Percentiles rank a stretch among this genome's conserved stretches.
Evolutionary conservation across 1,284 basidiomycete genomes (phyloP).

Genomic region (Mycena sp.): DNA sequence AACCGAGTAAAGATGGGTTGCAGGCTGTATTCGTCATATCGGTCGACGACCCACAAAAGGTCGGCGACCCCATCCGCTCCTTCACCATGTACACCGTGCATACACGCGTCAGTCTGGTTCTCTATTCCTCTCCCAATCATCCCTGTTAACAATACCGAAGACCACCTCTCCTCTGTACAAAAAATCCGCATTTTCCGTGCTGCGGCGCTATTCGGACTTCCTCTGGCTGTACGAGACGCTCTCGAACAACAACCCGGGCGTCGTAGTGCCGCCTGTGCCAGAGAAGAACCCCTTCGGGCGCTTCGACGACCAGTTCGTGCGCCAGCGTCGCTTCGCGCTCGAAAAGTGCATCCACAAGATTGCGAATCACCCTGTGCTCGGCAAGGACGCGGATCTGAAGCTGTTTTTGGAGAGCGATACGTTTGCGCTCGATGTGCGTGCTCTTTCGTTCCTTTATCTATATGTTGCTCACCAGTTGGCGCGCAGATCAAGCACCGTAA

Average conservation of each 20-base stretch:
- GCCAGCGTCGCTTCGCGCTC: constrained; percentile 84
- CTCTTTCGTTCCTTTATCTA: constrained; percentile 2
- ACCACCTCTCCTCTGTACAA: constrained; percentile 87
- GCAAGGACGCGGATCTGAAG: constrained; percentile 85
- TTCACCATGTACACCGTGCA: constrained; percentile 97
- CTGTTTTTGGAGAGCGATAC: constrained; percentile 91
- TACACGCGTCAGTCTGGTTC: constrained; percentile 70
- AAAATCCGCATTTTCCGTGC: constrained; percentile 87
- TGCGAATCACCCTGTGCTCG: constrained; percentile 87
- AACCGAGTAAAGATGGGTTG: constrained; percentile 53
- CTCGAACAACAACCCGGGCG: constrained; percentile 93
- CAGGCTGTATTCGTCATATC: constrained; percentile 80
- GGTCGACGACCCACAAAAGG: constrained; percentile 93
- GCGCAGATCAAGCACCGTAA: constrained; percentile 87
- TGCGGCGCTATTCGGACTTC: constrained; percentile 97
- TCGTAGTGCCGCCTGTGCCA: constrained; percentile 95
- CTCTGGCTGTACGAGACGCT: constrained; percentile 96
- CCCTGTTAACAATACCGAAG: constrained; percentile 44
- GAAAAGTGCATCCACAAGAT: constrained; percentile 92
- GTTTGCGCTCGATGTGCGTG: constrained; percentile 81
- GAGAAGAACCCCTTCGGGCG: constrained; percentile 95
- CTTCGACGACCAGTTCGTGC: constrained; percentile 90
- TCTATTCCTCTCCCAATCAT: constrained; percentile 14
- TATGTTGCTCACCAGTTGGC: constrained; percentile 6
- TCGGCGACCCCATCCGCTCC: constrained; percentile 90